These are phyloP conservation scores for Talaromyces nanjingensis DNA, from an alignment of 495 filamentous ascomycete genomes.

Conservation along the genomic window DNA sequence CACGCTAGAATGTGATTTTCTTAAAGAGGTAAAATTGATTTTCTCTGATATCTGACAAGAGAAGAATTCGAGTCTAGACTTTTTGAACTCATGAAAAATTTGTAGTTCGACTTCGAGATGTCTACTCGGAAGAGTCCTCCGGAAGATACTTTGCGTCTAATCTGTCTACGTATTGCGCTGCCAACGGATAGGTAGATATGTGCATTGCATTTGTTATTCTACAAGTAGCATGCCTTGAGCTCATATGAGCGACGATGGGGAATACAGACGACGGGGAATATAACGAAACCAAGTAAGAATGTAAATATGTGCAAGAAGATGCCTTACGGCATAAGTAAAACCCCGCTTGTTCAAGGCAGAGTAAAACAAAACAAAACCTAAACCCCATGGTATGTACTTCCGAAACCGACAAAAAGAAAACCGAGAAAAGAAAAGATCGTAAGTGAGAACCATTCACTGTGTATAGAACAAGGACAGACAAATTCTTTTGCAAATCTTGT, in stretches of 20 bases:
- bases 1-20: background rate
- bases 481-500: background rate
- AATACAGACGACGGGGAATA: background rate
- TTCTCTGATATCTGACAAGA: background rate
- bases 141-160: background rate
- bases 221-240: background rate
- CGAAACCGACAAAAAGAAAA: background rate
- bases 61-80: background rate
- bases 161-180: background rate
- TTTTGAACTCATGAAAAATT: background rate
- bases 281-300: background rate
- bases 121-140: background rate
- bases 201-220: constrained; percentile 1
- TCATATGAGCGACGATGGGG: background rate
- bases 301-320: constrained; percentile 5
- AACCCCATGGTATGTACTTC: background rate
- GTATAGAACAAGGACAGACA: background rate
- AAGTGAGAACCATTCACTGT: background rate
- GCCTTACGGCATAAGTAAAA: background rate
- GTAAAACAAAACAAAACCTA: background rate
- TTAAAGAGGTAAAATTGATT: background rate
- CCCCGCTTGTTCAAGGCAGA: background rate
- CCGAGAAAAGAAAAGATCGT: constrained; percentile 1
- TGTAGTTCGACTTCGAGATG: background rate
- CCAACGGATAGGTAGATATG: background rate